Base-by-base conservation (phyloP, 768 basidiomycete species). In the Fomitopsis serialis region DNA sequence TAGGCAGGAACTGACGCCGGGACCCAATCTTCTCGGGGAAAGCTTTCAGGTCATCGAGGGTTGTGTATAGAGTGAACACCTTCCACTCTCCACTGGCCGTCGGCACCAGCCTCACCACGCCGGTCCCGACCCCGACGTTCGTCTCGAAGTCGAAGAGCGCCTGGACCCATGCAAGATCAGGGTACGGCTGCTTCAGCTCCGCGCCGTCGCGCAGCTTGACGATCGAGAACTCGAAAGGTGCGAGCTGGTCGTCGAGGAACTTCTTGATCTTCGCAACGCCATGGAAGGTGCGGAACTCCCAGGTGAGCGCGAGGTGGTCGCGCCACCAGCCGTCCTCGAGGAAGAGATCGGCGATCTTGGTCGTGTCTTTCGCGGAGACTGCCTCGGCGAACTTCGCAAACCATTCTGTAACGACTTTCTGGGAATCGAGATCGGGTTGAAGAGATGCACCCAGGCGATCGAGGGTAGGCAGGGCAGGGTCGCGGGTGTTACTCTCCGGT, bases 81-180 rank as follows among this genome's bases (percentile, higher is more conserved):
- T 75, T 75, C 78, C 79, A 81, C 9, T 59, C 59, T 49, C 72
- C 68, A 17, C 70, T 68, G 29, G 68, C 47, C 23, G 72, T 66
- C 13, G 73, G 78, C 36, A 82, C 72, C 10, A 78, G 66, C 34
- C 77, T 75, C 48, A 78, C 70, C 48, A 83, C 60, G 32, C 79
- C 46, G 13, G 45, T 52, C 35, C 66, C 71, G 44, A 67, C 62
- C 0, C 73, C 76, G 13, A 70, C 61, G n/a, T 59, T 68, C 29
- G 69, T 74, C 54, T 74, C 69, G 59, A 84, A 78, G 21, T 70
- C 67, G 66, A 80, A 74, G 25, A 63, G 58, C 13, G 49, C 59
- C 52, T 57, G 56, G 54, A 67, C 59, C 64, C 67, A 66, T 5
- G 59, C 64, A 44, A 66, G 60, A 48, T 66, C 65, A 22, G 59